phyloP scores from a whole-genome alignment of 2,329 filamentous ascomycete species.

The Plectosphaerella plurivora region DNA sequence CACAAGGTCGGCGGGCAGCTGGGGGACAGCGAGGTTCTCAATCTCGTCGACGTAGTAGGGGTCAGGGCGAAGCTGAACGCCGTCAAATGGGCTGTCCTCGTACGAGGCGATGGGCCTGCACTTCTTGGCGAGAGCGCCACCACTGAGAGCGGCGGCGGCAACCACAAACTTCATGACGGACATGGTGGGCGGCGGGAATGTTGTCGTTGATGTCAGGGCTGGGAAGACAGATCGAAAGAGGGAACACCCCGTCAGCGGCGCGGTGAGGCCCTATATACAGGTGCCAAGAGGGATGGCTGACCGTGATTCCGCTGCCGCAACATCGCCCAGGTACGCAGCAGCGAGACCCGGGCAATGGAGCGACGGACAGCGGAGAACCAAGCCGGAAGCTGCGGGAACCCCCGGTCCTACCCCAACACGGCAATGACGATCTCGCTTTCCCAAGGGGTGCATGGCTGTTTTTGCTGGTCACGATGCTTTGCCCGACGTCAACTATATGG shows the following conservation, averaged over 20 bases:
- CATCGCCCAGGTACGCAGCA: not conserved
- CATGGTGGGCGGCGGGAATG: not conserved
- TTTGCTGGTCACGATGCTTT: not conserved
- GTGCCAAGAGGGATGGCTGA: not conserved
- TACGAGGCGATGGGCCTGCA: slow-evolving; percentile 11
- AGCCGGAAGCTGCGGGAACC: not conserved
- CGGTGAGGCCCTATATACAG: not conserved
- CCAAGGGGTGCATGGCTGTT: not conserved
- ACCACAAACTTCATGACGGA: not conserved
- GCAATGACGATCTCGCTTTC: not conserved
- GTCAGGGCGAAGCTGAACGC: slow-evolving; percentile 29
- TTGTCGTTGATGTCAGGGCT: not conserved
- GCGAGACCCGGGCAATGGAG: not conserved
- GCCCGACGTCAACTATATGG: slow-evolving; percentile 2
- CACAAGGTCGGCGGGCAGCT: slow-evolving; percentile 39
- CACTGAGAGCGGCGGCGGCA: slow-evolving; percentile 6
- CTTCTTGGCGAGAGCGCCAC: slow-evolving; percentile 7
- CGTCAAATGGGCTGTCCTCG: slow-evolving; percentile 31
- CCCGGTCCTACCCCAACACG: slow-evolving; percentile 1
- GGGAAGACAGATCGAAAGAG: not conserved
- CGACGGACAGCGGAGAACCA: not conserved
- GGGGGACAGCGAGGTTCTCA: slow-evolving; percentile 45
- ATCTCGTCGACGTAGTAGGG: slow-evolving; percentile 30
- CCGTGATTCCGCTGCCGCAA: not conserved
- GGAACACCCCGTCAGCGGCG: not conserved